Evolutionary conservation across 495 filamentous ascomycete species (phyloP).

Genomic region (Neurospora pannonica): DNA sequence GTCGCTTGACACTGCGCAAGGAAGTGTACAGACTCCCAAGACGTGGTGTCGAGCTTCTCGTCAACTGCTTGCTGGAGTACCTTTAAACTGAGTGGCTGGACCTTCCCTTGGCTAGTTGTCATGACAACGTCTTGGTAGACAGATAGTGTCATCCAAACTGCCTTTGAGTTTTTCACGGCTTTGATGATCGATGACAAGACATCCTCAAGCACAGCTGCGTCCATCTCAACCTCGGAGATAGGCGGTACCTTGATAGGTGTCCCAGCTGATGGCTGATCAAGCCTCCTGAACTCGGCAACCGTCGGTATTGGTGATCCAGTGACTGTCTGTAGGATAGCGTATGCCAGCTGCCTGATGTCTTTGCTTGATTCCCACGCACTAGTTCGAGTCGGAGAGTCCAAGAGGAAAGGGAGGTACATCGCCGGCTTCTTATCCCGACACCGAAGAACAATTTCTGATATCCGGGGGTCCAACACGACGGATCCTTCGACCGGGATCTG

Average conservation of each 20-base stretch:
- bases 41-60: constrained; percentile 13
- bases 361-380: constrained; percentile 58
- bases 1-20: constrained; percentile 52
- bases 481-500: not conserved
- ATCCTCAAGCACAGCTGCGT: not conserved
- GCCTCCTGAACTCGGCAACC: constrained; percentile 22
- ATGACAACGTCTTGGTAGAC: constrained; percentile 35
- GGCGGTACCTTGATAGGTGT: constrained; percentile 4
- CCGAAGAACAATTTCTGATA: constrained; percentile 39
- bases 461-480: constrained; percentile 33
- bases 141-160: constrained; percentile 30
- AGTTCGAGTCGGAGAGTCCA: constrained; percentile 47
- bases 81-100: constrained; percentile 14
- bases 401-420: constrained; percentile 50
- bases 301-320: constrained; percentile 1
- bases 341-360: constrained; percentile 45
- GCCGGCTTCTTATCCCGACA: constrained; percentile 19
- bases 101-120: constrained; percentile 23
- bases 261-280: constrained; percentile 17
- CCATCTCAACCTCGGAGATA: not conserved
- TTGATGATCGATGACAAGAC: constrained; percentile 7
- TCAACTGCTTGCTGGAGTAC: constrained; percentile 12
- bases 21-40: constrained; percentile 57
- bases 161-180: not conserved
- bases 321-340: constrained; percentile 43